These are phyloP conservation scores for Colletotrichum costaricense DNA, from an alignment of 2,329 filamentous ascomycete species.

Conservation along the genomic window DNA sequence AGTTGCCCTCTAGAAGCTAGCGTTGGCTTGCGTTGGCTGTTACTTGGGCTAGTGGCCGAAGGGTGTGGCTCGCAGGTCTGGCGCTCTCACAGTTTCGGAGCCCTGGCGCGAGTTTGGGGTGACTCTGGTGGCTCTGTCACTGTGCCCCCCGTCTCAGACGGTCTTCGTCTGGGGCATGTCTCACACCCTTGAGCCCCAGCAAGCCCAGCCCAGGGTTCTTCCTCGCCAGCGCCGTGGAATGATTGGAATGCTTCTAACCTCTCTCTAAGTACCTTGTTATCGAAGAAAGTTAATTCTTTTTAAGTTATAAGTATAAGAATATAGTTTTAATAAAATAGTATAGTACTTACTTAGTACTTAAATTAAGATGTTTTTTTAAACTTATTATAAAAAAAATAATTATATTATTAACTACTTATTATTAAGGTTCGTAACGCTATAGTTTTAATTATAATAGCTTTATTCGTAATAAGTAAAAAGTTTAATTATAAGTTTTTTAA, in stretches of 20 bases:
- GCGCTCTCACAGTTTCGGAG: constrained; percentile 30
- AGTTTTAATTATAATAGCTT: no score
- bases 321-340: no score
- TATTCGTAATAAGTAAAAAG: no score
- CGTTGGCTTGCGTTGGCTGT: constrained; percentile 12
- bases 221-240: constrained; percentile 11
- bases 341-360: no score
- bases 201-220: constrained; percentile 5
- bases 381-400: no score
- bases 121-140: background rate
- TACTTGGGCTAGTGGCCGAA: background rate
- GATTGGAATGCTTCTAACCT: background rate
- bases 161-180: constrained; percentile 43
- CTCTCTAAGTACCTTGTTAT: no score
- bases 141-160: constrained; percentile 39
- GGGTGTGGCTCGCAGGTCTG: background rate
- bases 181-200: constrained; percentile 38
- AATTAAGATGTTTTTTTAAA: no score
- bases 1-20: background rate
- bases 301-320: no score
- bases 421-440: no score
- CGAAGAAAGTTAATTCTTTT: no score
- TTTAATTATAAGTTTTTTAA: no score
- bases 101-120: constrained; percentile 21
- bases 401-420: no score